These are phyloP conservation scores for Fraxinus xanthoxyloides DNA, from an alignment of 305 asterid genomes.

Conservation along the genomic window DNA sequence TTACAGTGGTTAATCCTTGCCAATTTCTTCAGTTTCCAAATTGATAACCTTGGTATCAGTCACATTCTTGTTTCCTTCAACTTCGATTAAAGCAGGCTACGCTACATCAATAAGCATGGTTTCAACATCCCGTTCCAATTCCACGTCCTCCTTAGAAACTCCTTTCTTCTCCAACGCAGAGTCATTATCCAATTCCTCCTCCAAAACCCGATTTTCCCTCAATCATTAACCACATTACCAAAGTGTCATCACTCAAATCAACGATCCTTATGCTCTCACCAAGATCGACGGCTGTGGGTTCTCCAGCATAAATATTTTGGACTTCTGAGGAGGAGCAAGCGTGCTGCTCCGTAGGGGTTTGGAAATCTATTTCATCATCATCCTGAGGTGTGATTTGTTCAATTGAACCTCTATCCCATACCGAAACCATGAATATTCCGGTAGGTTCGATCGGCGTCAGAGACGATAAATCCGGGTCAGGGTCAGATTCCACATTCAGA, in stretches of 20 bases:
- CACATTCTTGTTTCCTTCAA: background rate
- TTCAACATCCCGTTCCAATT: constrained; percentile 6
- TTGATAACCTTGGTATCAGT: constrained; percentile 2
- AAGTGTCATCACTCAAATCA: constrained; percentile 1
- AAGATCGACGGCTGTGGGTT: background rate
- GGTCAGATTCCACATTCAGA: constrained; percentile 19
- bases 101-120: constrained; percentile 18
- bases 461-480: constrained; percentile 17
- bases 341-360: constrained; percentile 50
- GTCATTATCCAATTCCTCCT: constrained; percentile 15
- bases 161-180: background rate
- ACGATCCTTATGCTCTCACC: background rate
- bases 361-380: constrained; percentile 28
- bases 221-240: background rate
- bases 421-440: constrained; percentile 33
- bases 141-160: constrained; percentile 24
- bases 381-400: constrained; percentile 3
- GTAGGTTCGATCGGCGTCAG: constrained; percentile 18
- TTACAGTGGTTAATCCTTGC: constrained; percentile 6
- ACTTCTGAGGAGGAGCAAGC: constrained; percentile 35
- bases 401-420: constrained; percentile 24
- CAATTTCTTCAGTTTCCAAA: constrained; percentile 23
- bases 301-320: background rate
- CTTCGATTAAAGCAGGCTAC: background rate
- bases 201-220: constrained; percentile 20